Evolutionary conservation across 139 green algal species (phyloP).

Genomic region (Coccomyxa sp.): DNA sequence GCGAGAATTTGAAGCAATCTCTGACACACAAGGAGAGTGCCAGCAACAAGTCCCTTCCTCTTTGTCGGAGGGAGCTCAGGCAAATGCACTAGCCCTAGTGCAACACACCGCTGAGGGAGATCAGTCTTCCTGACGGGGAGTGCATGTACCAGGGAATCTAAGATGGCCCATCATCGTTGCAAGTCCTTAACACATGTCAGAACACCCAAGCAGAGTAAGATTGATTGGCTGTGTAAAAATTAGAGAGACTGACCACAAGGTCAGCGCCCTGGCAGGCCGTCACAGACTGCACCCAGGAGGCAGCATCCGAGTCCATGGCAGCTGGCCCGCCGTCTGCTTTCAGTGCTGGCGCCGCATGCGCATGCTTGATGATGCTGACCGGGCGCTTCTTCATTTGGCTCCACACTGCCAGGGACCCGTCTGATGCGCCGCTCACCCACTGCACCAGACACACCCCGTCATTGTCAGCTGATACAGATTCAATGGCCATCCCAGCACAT

Average conservation of each 20-base stretch:
- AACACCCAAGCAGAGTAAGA: no score
- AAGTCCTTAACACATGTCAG: no score
- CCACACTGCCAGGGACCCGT: slow-evolving; percentile 69
- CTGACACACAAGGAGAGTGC: background rate
- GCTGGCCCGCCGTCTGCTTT: background rate
- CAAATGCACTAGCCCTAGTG: no score
- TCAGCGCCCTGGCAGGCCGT: slow-evolving; percentile 66
- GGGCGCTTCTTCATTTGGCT: slow-evolving; percentile 75
- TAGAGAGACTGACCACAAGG: slow-evolving; percentile 54
- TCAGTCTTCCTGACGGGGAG: no score
- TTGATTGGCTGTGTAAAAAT: no score
- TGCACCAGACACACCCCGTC: slow-evolving; percentile 21
- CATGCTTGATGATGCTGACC: slow-evolving; percentile 24
- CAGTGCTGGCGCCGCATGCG: background rate
- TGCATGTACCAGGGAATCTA: no score
- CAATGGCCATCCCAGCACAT: no score
- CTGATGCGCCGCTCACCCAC: slow-evolving; percentile 75
- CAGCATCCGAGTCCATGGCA: slow-evolving; percentile 23
- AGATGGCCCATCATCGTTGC: no score
- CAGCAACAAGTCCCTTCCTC: background rate
- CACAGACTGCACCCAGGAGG: slow-evolving; percentile 76
- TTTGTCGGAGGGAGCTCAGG: background rate
- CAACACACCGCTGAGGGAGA: no score
- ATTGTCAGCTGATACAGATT: no score
- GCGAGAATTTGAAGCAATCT: background rate